Percentiles rank a stretch among this genome's conserved stretches.
Evolutionary conservation across 2,329 filamentous ascomycete genomes (phyloP).

Genomic region (Ceratocystiopsis sp.): DNA sequence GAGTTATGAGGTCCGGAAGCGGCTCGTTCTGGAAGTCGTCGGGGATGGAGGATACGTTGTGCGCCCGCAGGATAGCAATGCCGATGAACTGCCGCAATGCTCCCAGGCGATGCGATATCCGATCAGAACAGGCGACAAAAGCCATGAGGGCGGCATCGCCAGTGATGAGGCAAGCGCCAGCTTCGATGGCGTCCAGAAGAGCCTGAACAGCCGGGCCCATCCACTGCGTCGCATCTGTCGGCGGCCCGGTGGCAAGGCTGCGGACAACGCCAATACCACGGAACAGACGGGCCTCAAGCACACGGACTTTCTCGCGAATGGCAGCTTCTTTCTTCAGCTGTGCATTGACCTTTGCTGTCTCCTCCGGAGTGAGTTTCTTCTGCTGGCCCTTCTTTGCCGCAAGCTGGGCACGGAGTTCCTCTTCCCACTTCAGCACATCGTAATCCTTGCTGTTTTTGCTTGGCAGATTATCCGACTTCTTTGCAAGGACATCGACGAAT

Average conservation of each 20-base stretch:
- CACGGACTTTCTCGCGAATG: conserved; percentile 57
- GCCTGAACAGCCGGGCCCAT: conserved; percentile 65
- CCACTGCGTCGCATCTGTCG: conserved; percentile 79
- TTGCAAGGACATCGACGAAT: conserved; percentile 81
- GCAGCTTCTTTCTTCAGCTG: conserved; percentile 75
- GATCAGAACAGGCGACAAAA: conserved; percentile 64
- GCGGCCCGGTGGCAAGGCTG: conserved; percentile 68
- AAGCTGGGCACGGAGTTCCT: conserved; percentile 70
- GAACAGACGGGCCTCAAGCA: conserved; percentile 52
- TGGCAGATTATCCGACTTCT: conserved; percentile 53
- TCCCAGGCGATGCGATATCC: conserved; percentile 58
- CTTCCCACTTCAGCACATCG: conserved; percentile 92
- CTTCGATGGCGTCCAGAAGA: conserved; percentile 57
- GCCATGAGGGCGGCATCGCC: conserved; percentile 63
- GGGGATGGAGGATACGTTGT: conserved; percentile 56
- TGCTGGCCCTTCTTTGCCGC: conserved; percentile 86
- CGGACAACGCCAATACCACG: conserved; percentile 76
- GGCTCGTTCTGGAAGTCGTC: conserved; percentile 60
- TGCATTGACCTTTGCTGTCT: conserved; percentile 76
- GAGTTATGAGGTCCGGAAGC: conserved; percentile 69
- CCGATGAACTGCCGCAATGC: conserved; percentile 68
- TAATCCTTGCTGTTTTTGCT: conserved; percentile 92
- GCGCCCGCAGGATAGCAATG: conserved; percentile 65
- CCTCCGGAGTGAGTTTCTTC: conserved; percentile 80
- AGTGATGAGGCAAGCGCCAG: conserved; percentile 65